Conservation (phyloP, 2,329 filamentous ascomycete species). For the Fusarium temperatum region DNA sequence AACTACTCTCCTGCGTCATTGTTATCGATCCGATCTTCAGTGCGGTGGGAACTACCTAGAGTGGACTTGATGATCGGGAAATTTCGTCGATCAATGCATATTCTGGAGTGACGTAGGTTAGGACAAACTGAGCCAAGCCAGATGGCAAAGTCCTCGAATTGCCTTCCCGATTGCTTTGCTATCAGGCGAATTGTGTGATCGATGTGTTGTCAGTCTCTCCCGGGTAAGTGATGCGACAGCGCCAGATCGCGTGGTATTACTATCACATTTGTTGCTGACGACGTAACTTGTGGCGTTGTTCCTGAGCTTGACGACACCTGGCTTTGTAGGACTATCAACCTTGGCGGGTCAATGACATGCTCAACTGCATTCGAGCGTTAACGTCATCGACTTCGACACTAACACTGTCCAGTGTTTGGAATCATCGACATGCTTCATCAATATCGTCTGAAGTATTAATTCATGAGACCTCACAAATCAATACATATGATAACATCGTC, state of each 20-base stretch:
- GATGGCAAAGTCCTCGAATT: constrained; percentile 8
- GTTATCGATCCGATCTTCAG: constrained; percentile 1
- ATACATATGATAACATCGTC: constrained; percentile 1
- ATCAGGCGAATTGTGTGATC: constrained; percentile 11
- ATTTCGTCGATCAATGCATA: constrained; percentile 18
- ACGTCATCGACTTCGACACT: constrained; percentile 16
- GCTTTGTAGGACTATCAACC: not conserved
- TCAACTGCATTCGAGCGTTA: not conserved
- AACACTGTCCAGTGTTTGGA: not conserved
- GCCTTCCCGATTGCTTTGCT: constrained; percentile 1
- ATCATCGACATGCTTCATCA: not conserved
- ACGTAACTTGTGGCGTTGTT: constrained; percentile 18
- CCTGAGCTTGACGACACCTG: not conserved
- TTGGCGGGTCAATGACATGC: constrained; percentile 10
- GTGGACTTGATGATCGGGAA: not conserved
- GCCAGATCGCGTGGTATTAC: constrained; percentile 9
- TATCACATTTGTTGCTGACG: not conserved
- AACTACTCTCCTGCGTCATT: constrained; percentile 9
- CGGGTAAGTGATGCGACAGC: constrained; percentile 4
- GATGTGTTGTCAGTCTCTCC: constrained; percentile 15
- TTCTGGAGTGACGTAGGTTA: constrained; percentile 23
- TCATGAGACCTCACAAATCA: not conserved
- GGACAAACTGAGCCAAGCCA: constrained; percentile 3
- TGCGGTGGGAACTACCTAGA: not conserved
- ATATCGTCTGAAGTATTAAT: not conserved